Evolutionary conservation across 805 yeast genomes (phyloP).

Genomic region (Aciculoconidium aculeatum): DNA sequence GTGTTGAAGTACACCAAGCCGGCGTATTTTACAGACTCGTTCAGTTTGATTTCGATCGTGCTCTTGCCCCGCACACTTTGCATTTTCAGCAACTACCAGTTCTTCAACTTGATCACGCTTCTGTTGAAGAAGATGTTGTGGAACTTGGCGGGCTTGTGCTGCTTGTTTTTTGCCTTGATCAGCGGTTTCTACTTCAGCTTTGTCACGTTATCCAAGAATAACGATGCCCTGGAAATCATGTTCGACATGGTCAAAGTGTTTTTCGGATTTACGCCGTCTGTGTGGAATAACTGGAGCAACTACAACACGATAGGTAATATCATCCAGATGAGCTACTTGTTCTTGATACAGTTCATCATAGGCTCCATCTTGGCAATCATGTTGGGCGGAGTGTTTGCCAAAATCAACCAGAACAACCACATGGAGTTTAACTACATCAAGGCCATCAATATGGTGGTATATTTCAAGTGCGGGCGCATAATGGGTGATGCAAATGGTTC

Average conservation of each 20-base stretch:
- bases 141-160: constrained; percentile 44
- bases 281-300: constrained; percentile 50
- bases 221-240: constrained; percentile 39
- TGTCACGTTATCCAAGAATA: constrained; percentile 41
- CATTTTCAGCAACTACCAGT: constrained; percentile 45
- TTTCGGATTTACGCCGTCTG: constrained; percentile 57
- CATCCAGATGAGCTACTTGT: constrained; percentile 46
- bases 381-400: constrained; percentile 36
- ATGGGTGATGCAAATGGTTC: constrained; percentile 13
- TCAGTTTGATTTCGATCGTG: constrained; percentile 42
- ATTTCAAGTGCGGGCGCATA: constrained; percentile 30
- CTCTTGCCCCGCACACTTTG: constrained; percentile 46
- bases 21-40: constrained; percentile 24
- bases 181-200: constrained; percentile 53
- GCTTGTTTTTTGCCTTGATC: constrained; percentile 44
- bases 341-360: constrained; percentile 49
- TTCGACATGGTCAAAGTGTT: constrained; percentile 47
- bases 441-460: constrained; percentile 32
- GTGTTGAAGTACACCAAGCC: constrained; percentile 14
- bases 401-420: constrained; percentile 23
- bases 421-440: constrained; percentile 38
- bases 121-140: constrained; percentile 47
- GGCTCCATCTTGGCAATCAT: constrained; percentile 53
- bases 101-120: constrained; percentile 46
- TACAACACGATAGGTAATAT: constrained; percentile 42